Evolutionary conservation across 192 early-diverging fungal genomes (phyloP).

Genomic region (Dispira simplex): DNA sequence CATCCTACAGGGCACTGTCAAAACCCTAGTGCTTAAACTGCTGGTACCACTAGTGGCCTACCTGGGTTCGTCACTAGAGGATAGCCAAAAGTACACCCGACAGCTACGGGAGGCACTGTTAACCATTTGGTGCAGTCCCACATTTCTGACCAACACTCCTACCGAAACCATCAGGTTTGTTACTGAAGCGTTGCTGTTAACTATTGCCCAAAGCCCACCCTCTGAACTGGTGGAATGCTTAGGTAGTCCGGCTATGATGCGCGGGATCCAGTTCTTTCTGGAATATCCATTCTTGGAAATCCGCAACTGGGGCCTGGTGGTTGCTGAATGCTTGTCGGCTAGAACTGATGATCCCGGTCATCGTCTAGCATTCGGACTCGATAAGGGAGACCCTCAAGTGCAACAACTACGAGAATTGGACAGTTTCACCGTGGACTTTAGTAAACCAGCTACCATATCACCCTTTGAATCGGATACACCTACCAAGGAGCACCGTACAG

Average conservation of each 20-base stretch:
- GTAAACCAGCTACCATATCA: neutral
- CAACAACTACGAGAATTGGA: neutral
- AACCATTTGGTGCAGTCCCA: neutral
- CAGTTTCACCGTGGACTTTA: neutral
- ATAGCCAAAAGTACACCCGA: too few relatives aligned
- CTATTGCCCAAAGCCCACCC: neutral
- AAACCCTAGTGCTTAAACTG: too few relatives aligned
- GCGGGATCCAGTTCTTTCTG: slow-evolving; percentile 1
- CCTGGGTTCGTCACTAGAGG: too few relatives aligned
- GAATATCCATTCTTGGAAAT: neutral
- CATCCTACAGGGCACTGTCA: too few relatives aligned
- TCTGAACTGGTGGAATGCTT: neutral
- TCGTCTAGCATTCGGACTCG: neutral
- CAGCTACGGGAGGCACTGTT: too few relatives aligned
- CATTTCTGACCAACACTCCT: slow-evolving; percentile 1
- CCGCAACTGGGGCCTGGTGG: slow-evolving; percentile 3
- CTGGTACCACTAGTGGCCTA: too few relatives aligned
- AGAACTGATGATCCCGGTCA: neutral
- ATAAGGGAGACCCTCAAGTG: neutral
- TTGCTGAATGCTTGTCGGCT: neutral
- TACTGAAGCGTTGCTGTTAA: neutral
- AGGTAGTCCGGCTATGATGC: slow-evolving; percentile 1
- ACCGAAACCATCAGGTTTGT: neutral
- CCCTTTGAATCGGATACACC: neutral
- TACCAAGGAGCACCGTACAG: neutral